These are phyloP conservation scores for Leptodontidium sp. DNA, from an alignment of 2,329 filamentous ascomycete species.

Conservation along the genomic window DNA sequence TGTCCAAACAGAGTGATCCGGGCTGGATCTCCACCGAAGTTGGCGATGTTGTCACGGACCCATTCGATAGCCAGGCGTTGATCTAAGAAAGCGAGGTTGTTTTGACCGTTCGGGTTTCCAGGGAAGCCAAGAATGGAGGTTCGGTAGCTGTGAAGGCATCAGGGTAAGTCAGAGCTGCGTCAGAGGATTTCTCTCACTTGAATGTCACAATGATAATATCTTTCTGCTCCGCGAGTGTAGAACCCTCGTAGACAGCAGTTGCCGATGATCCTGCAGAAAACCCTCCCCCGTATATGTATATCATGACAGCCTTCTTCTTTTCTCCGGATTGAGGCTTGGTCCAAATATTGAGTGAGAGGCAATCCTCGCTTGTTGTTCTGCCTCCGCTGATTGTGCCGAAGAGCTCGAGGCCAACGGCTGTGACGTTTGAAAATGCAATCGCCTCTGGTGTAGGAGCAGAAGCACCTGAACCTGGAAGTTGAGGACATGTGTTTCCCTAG, in stretches of 20 bases:
- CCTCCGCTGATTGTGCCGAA: slow-evolving; percentile 9
- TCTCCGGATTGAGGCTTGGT: slow-evolving; percentile 43
- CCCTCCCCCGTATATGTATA: slow-evolving; percentile 55
- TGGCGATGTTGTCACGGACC: slow-evolving; percentile 49
- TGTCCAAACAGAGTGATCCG: slow-evolving; percentile 67
- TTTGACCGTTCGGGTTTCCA: slow-evolving; percentile 32
- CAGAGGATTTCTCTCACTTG: slow-evolving; percentile 49
- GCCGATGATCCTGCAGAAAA: slow-evolving; percentile 51
- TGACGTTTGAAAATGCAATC: slow-evolving; percentile 35
- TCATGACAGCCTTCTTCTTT: slow-evolving; percentile 51
- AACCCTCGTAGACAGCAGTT: slow-evolving; percentile 51
- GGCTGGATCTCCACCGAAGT: slow-evolving; percentile 48
- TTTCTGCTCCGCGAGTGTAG: slow-evolving; percentile 51
- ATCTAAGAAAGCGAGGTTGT: slow-evolving; percentile 61
- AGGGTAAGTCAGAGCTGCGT: not conserved
- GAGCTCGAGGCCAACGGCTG: slow-evolving; percentile 33
- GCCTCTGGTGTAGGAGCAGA: slow-evolving; percentile 23
- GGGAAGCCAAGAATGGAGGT: slow-evolving; percentile 38
- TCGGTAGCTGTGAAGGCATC: slow-evolving; percentile 29
- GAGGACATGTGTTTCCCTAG: slow-evolving; percentile 20
- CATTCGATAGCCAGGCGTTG: slow-evolving; percentile 62
- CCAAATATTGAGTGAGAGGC: slow-evolving; percentile 50
- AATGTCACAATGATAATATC: slow-evolving; percentile 55
- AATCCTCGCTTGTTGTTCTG: slow-evolving; percentile 46
- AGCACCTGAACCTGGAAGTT: slow-evolving; percentile 12